Evolutionary conservation across 1,139 yeast genomes (phyloP), one percentile per base, ranked within the genome.

Genomic region (Yamadazyma atmosphaerica): DNA sequence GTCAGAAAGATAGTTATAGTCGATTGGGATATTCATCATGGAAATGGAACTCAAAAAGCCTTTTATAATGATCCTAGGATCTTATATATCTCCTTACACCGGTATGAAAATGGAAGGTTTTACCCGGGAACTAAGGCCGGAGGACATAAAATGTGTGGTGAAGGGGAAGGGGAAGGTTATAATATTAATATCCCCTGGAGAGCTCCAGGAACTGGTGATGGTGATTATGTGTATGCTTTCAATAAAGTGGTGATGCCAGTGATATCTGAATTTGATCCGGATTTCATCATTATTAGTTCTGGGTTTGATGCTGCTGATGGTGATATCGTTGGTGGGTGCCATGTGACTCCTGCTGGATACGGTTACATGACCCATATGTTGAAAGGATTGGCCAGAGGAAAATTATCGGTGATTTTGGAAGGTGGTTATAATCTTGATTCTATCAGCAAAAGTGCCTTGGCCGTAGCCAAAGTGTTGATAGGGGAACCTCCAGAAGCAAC

Each of bases 231-330:
- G 34, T 87, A 90, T 61, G 98, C 98, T 1, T 90, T 94, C 62
- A 80, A 82, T 49, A 82, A 83, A 51, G 81, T 90, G n/a, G 78
- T 94, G 11, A 75, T 94, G 76, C 98, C 98, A 0, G 80, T 89
- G 33, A 86, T 95, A 35, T 67, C 81, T 41, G 98, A 94, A 56
- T 94, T 84, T 53, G 83, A 84, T 53, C 98, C 99, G 0, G 98
- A 94, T 63, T 71, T 94, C 49, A 89, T 89, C 5, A 87, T 94
- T 28, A 83, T 94, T 24, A 87, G 96, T 31, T 83, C 98, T 0
- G 99, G 99, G 0, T 92, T 92, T 55, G 99, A 92, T 65, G 98
- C 98, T 17, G 99, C 99, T 0, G 96, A 87, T 52, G 98, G 98
- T 38, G 99, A 94, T 63, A 83, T 88, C 40, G 87, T 94, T 49